These are phyloP conservation scores for Colletotrichum sp. DNA, from an alignment of 2,329 filamentous ascomycete species.

Conservation along the genomic window DNA sequence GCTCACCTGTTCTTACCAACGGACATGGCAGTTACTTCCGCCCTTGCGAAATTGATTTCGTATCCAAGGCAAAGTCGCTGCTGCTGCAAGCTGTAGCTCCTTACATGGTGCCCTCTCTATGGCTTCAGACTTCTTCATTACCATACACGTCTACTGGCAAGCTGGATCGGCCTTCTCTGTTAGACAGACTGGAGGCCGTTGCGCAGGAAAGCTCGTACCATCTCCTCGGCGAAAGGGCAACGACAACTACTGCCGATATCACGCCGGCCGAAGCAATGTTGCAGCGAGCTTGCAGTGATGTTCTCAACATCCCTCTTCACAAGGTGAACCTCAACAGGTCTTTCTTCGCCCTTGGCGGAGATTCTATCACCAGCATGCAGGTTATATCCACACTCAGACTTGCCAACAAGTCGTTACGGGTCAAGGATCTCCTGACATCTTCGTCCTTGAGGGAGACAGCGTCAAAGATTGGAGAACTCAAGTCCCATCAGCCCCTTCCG, in stretches of 20 bases:
- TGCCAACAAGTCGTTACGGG: neutral
- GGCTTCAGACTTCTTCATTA: conserved; percentile 27
- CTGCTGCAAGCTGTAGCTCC: conserved; percentile 37
- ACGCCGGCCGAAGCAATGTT: neutral
- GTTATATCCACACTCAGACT: neutral
- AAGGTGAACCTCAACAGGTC: neutral
- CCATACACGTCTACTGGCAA: conserved; percentile 25
- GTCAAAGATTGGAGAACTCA: neutral
- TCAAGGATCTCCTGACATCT: neutral
- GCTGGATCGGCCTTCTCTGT: conserved; percentile 20
- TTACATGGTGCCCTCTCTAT: conserved; percentile 40
- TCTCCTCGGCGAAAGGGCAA: neutral
- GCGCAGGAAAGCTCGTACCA: neutral
- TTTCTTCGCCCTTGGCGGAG: neutral
- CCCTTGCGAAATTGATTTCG: neutral
- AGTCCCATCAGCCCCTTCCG: neutral
- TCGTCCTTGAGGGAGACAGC: neutral
- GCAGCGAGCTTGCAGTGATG: neutral
- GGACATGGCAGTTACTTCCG: neutral
- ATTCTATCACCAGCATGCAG: conserved; percentile 12
- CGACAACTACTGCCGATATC: neutral
- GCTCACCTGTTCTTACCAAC: neutral
- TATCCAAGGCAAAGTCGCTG: conserved; percentile 28
- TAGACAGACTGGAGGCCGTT: neutral
- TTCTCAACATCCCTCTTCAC: neutral